Conservation (phyloP, 2,329 filamentous ascomycete species). For the Cladophialophora psammophila region DNA sequence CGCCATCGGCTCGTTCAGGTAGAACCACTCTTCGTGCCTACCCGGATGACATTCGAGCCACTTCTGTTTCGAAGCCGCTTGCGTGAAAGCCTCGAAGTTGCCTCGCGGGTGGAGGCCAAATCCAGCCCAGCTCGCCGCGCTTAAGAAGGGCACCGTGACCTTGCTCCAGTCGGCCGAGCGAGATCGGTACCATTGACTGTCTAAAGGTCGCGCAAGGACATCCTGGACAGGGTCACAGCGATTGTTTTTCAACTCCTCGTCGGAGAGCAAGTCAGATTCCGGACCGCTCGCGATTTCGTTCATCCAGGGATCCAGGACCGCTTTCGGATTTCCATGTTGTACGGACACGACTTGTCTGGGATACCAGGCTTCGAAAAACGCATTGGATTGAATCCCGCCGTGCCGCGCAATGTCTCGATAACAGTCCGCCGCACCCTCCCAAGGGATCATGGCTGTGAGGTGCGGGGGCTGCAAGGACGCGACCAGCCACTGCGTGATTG, state of each 20-base stretch:
- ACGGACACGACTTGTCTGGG: slow-evolving; percentile 62
- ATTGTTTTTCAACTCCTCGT: slow-evolving; percentile 48
- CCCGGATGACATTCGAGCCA: slow-evolving; percentile 74
- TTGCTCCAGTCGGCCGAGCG: slow-evolving; percentile 69
- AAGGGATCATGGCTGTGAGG: slow-evolving; percentile 54
- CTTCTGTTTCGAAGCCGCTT: slow-evolving; percentile 71
- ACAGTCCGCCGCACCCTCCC: slow-evolving; percentile 58
- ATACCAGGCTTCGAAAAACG: slow-evolving; percentile 65
- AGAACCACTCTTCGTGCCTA: slow-evolving; percentile 75
- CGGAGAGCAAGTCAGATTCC: slow-evolving; percentile 44
- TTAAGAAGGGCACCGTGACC: slow-evolving; percentile 71
- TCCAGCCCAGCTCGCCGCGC: slow-evolving; percentile 74
- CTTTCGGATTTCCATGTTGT: slow-evolving; percentile 67
- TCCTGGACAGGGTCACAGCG: slow-evolving; percentile 53
- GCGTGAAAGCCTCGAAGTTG: slow-evolving; percentile 68
- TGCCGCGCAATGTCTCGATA: slow-evolving; percentile 64
- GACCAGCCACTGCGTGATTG: slow-evolving; percentile 54
- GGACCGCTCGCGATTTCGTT: slow-evolving; percentile 60
- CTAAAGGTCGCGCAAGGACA: slow-evolving; percentile 61
- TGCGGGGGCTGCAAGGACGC: slow-evolving; percentile 53
- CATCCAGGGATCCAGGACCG: slow-evolving; percentile 43
- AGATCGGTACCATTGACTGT: slow-evolving; percentile 69
- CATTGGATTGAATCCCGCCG: slow-evolving; percentile 66
- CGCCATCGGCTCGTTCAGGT: slow-evolving; percentile 72
- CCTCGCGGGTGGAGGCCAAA: slow-evolving; percentile 73